Conservation (phyloP, 306 rosid species). For the Fragaria ananassa region DNA sequence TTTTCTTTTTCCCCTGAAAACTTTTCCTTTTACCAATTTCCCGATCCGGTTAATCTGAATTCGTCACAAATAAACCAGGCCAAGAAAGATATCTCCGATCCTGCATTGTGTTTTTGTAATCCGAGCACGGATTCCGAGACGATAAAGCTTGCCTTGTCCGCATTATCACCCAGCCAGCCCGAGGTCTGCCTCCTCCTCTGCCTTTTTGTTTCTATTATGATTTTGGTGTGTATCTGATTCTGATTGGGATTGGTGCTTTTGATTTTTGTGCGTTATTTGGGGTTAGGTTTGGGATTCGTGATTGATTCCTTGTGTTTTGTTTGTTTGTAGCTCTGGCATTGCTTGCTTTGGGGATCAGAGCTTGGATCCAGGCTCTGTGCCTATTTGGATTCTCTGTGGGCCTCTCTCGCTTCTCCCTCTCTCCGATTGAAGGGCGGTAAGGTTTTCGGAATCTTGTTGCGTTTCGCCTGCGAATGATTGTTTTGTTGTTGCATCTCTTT, state of each 20-base stretch:
- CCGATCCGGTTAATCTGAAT: slow-evolving; percentile 16
- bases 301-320: background rate
- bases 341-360: slow-evolving; percentile 27
- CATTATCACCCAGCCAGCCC: slow-evolving; percentile 3
- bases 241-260: background rate
- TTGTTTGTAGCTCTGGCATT: slow-evolving; percentile 34
- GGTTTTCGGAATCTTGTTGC: background rate
- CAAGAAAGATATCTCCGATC: slow-evolving; percentile 3
- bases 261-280: background rate
- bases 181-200: slow-evolving; percentile 10
- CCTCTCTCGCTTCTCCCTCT: slow-evolving; percentile 9
- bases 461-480: slow-evolving; percentile 20
- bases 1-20: slow-evolving; percentile 6
- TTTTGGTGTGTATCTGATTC: slow-evolving; percentile 15
- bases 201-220: background rate
- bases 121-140: slow-evolving; percentile 40
- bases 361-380: slow-evolving; percentile 4
- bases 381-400: background rate
- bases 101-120: background rate
- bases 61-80: background rate
- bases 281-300: slow-evolving; percentile 15
- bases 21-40: slow-evolving; percentile 6
- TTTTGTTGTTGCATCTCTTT: slow-evolving; percentile 2
- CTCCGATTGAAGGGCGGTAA: background rate
- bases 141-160: slow-evolving; percentile 27